Percentiles rank a stretch among this genome's conserved stretches.
phyloP scores from a whole-genome alignment of 768 basidiomycete genomes.

The Boletus subcaerulescens region DNA sequence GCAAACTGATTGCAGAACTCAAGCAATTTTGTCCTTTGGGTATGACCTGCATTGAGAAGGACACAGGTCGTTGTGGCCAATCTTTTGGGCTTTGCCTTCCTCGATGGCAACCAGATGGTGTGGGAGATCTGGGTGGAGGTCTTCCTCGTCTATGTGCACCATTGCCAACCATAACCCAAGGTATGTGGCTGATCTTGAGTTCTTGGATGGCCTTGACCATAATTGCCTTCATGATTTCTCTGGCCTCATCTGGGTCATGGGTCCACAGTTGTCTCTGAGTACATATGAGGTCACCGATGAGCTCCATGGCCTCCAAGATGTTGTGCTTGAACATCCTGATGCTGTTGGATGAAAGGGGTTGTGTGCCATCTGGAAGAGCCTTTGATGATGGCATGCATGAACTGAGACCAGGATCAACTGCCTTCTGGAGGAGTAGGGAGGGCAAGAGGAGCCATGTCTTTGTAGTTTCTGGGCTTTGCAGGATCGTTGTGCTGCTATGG shows the following conservation, averaged over 20 bases:
- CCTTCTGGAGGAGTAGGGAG: no score
- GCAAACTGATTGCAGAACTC: not conserved
- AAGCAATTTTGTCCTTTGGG: not conserved
- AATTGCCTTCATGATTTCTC: not conserved
- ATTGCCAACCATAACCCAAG: not conserved
- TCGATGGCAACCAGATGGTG: not conserved
- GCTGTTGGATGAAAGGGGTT: not conserved
- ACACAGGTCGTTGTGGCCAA: not conserved
- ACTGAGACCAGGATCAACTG: accelerated
- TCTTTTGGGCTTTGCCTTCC: not conserved
- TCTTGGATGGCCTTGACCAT: not conserved
- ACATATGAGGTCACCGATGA: no score
- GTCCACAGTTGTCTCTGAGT: no score
- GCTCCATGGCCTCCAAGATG: not conserved
- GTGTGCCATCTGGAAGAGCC: no score
- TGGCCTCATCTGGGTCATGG: no score
- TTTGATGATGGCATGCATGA: not conserved
- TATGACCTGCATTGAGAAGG: not conserved
- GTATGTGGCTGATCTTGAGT: not conserved
- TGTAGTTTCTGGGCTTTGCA: no score
- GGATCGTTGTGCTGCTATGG: no score
- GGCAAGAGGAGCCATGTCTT: no score
- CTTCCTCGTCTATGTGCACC: no score
- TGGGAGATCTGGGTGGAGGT: no score
- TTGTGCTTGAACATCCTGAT: not conserved